A percentile compares a stretch with the other conserved stretches of the same genome.
Evolutionary conservation across 495 filamentous ascomycete species (phyloP).

Genomic region (Apiosordaria backusii): DNA sequence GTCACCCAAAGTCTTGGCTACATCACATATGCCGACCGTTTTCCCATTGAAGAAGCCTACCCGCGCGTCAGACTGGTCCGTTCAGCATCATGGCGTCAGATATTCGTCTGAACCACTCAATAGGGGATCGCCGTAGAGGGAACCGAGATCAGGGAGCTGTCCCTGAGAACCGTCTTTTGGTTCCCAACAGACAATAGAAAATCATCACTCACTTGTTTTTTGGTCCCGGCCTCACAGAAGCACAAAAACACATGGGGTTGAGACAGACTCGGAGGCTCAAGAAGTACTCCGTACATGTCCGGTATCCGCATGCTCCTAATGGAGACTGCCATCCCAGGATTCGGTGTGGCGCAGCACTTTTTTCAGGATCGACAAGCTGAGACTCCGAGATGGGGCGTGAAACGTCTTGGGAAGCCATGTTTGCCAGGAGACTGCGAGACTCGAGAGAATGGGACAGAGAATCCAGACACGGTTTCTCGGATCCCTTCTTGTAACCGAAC

Average conservation of each 20-base stretch:
- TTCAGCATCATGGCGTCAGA: constrained; percentile 41
- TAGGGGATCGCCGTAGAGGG: constrained; percentile 20
- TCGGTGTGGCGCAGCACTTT: constrained; percentile 26
- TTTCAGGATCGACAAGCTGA: constrained; percentile 39
- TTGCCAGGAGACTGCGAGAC: not conserved
- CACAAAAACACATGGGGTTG: not conserved
- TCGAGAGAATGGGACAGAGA: no score
- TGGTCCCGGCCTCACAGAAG: not conserved
- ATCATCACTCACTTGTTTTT: not conserved
- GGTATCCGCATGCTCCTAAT: not conserved
- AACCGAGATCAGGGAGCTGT: constrained; percentile 21
- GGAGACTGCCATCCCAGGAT: constrained; percentile 7
- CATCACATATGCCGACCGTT: constrained; percentile 30
- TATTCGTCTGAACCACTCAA: constrained; percentile 37
- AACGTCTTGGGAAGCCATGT: constrained; percentile 26
- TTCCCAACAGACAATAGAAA: not conserved
- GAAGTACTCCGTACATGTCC: not conserved
- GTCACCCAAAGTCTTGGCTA: constrained; percentile 17
- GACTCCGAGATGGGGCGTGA: constrained; percentile 35
- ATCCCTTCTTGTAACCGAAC: not conserved
- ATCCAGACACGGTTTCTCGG: not conserved
- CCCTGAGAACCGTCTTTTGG: constrained; percentile 2
- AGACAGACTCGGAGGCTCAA: constrained; percentile 2
- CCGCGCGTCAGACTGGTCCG: constrained; percentile 35
- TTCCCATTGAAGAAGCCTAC: constrained; percentile 19